Conservation (phyloP, 129 eudicot genomes). For the Artemisia argyi region DNA sequence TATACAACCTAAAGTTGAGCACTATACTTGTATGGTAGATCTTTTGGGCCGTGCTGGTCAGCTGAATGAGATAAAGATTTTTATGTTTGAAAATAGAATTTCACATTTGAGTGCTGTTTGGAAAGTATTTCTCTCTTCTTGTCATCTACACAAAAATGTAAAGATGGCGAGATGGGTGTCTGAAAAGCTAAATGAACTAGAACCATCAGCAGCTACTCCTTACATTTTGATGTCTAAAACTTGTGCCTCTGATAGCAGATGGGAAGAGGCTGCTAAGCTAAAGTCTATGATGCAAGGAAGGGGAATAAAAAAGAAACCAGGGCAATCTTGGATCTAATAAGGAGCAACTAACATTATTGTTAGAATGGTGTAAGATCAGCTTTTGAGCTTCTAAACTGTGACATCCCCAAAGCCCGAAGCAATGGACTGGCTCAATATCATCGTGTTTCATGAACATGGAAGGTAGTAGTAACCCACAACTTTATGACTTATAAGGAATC, state of each 20-base stretch:
- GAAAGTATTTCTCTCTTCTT: conserved; percentile 63
- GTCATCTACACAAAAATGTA: conserved; percentile 60
- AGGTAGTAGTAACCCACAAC: no score
- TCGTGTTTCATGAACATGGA: no score
- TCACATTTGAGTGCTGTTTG: conserved; percentile 62
- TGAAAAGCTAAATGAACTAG: conserved; percentile 57
- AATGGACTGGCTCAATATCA: no score
- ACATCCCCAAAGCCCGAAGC: no score
- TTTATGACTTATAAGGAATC: no score
- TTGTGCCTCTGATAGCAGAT: conserved; percentile 47
- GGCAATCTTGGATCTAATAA: conserved; percentile 63
- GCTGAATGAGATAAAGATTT: conserved; percentile 51
- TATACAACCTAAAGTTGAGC: conserved; percentile 57
- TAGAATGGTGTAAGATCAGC: no score
- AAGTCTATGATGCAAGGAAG: conserved; percentile 61
- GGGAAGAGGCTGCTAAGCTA: conserved; percentile 71
- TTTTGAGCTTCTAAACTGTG: no score
- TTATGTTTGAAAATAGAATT: conserved; percentile 51
- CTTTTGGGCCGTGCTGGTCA: conserved; percentile 74
- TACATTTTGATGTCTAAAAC: conserved; percentile 62
- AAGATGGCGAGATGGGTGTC: conserved; percentile 65
- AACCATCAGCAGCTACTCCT: conserved; percentile 42
- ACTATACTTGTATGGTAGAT: conserved; percentile 82
- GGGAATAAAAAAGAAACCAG: conserved; percentile 66
- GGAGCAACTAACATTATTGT: not conserved